Percentiles rank a stretch among this genome's conserved stretches.
Conservation (phyloP, 257 asterid genomes). For the Lavandula angustifolia region DNA sequence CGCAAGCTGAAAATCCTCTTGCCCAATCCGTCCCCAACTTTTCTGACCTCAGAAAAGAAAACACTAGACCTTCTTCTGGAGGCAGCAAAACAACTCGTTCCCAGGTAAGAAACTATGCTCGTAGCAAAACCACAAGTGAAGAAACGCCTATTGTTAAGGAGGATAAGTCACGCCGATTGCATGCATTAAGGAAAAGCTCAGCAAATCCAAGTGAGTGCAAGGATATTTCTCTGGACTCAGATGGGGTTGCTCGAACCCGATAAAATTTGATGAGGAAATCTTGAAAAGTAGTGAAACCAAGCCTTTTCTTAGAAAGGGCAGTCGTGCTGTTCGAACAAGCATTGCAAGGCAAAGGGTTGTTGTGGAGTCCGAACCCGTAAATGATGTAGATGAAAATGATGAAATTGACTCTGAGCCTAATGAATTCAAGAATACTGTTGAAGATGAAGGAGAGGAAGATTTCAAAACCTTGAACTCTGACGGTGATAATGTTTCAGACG, state of each 20-base stretch:
- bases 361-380: constrained; percentile 38
- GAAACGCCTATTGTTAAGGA: constrained; percentile 52
- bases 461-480: constrained; percentile 37
- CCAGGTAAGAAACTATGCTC: constrained; percentile 55
- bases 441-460: constrained; percentile 56
- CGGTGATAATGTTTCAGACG: constrained; percentile 25
- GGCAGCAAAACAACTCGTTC: constrained; percentile 55
- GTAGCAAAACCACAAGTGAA: constrained; percentile 39
- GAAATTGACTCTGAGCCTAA: constrained; percentile 51
- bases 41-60: constrained; percentile 79
- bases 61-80: constrained; percentile 63
- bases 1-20: constrained; percentile 78
- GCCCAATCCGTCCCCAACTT: constrained; percentile 90
- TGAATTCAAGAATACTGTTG: constrained; percentile 38
- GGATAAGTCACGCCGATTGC: constrained; percentile 56
- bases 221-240: constrained; percentile 51
- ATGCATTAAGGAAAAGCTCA: constrained; percentile 59
- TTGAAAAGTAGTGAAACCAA: constrained; percentile 47
- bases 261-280: constrained; percentile 52
- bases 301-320: constrained; percentile 66
- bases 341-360: constrained; percentile 48
- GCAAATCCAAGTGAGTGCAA: constrained; percentile 50
- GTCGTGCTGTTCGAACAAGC: constrained; percentile 49
- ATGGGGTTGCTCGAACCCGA: constrained; percentile 54
- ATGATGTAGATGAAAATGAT: constrained; percentile 49